Evolutionary conservation across 192 early-diverging fungal species (phyloP), one percentile per base, ranked within the genome.

Genomic region (Entomortierella beljakovae): DNA sequence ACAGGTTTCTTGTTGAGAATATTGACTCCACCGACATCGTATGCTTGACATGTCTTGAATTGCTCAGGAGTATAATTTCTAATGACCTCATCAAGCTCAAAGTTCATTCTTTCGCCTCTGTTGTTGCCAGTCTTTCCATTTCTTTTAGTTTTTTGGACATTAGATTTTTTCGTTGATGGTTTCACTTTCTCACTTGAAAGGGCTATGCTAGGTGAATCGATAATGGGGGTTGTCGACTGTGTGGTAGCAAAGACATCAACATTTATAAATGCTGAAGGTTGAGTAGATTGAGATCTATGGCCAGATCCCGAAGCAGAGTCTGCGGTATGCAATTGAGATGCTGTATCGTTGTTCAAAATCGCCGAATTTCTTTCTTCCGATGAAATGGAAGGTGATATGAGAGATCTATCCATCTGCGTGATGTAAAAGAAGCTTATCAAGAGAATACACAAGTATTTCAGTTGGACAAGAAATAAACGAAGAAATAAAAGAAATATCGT

Each of bases 1-100:
- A 92, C 70, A 57, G 88, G 90, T 59, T 86, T 88, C 52, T 85
- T 84, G 63, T 92, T 92, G 62, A 92, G 85, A 57, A 92, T 91
- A 54, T 92, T 92, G 46, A 92, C 87, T 3, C 91, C 91, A 73
- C 87, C 89, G 28, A 92, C 86, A 28, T 79, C 75, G 22, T 70
- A 79, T 3, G 67, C 66, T 40, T 79, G 59, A 28, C 67, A 70
- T 15, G 75, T 79, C 62, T 79, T 79, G 75, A 79, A 79, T 42
- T 69, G 62, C 31, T 79, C 75, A 1, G 75, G 68, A 0, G 67
- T 65, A 31, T 70, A 70, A 15, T 70, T 79, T 16, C 75, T 48
- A 10, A 70, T 22, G 20, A 79, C 66, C 48, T 70, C 67, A 57
- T 70, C 66, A 10, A 70, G 56, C 51, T 79, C 68, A 37, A 79